Evolutionary conservation across 768 basidiomycete genomes (phyloP).

Genomic region (Pisolithus orientalis): DNA sequence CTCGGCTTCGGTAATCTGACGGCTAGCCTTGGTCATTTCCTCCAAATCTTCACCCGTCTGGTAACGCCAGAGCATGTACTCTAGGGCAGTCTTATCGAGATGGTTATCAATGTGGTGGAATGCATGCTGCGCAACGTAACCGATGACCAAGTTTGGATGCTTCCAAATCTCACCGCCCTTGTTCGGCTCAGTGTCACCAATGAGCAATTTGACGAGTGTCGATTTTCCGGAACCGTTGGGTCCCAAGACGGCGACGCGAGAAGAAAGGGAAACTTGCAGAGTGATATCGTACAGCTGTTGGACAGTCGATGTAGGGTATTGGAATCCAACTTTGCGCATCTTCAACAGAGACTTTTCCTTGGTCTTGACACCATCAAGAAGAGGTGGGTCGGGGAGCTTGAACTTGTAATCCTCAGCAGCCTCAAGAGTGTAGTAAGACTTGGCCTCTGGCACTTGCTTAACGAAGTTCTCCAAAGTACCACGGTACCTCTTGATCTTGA

Average conservation of each 20-base stretch:
- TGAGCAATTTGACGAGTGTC: conserved; percentile 94
- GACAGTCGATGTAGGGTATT: conserved; percentile 79
- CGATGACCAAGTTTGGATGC: conserved; percentile 98
- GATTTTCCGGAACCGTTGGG: conserved; percentile 99
- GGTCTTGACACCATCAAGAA: conserved; percentile 99
- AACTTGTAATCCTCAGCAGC: conserved; percentile 97
- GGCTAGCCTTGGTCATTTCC: conserved; percentile 89
- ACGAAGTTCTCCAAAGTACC: conserved; percentile 96
- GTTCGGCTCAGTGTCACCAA: conserved; percentile 95
- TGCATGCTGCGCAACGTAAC: conserved; percentile 97
- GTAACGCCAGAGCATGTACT: conserved; percentile 99
- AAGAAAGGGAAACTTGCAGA: conserved; percentile 95
- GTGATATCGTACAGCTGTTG: conserved; percentile 94
- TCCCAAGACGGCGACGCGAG: conserved; percentile 96
- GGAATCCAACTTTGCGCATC: conserved; percentile 98
- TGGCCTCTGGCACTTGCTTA: conserved; percentile 91
- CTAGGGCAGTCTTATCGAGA: conserved; percentile 96
- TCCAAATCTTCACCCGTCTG: conserved; percentile 99
- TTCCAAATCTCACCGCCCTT: conserved; percentile 98
- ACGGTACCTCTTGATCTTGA: conserved; percentile 93
- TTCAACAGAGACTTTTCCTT: conserved; percentile 96
- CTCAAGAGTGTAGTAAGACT: conserved; percentile 95
- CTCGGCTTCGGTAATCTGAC: conserved; percentile 84
- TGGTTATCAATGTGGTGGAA: conserved; percentile 99
- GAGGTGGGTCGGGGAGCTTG: conserved; percentile 95